Evolutionary conservation across 805 yeast species (phyloP), one percentile per base, ranked within the genome.

Genomic region (Zygoascus flipseniorum): DNA sequence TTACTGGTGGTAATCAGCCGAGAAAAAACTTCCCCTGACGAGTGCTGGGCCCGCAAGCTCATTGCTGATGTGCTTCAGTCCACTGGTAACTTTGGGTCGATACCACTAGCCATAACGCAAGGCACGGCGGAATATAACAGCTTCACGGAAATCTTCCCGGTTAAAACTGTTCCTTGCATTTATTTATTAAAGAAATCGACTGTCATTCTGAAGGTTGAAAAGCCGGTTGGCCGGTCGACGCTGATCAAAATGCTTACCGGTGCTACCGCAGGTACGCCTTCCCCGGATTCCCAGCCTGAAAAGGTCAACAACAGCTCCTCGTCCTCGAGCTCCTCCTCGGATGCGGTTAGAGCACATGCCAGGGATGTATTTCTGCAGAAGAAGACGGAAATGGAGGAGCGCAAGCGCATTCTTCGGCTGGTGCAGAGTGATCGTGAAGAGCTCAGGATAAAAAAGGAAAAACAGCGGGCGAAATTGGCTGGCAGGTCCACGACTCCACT

Each of bases 101-200:
- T 81, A 2, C 69, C 75, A 42, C 62, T 82, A 31, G 65, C 69
- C 54, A 62, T 82, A 20, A 39, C 62, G 0, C 67, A 71, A 47
- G 75, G 68, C 2, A 67, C 81, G 1, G 60, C 62, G 0, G 79
- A 80, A 55, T 81, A 72, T 55, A 60, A 56, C 1, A 69, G 70
- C 58, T 82, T 85, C 60, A 69, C 73, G 37, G 82, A 80, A 56
- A 69, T 83, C n/a, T 82, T 81, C 57, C 81, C 81, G 2, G 67
- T 72, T 16, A 69, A 75, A 8, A 61, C 60, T 0, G 72, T 75
- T 2, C 90, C 90, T 1, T 75, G 86, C 56, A 68, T 84, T 23
- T 76, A 79, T 60, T 68, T 83, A 13, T 72, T 86, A n/a, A 68
- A 65, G 35, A 67, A 71, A 10, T 81, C 84, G 6, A 63, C 69